Evolutionary conservation across 768 basidiomycete genomes (phyloP), one percentile per base, ranked within the genome.

Genomic region (Hericium rajendrae): DNA sequence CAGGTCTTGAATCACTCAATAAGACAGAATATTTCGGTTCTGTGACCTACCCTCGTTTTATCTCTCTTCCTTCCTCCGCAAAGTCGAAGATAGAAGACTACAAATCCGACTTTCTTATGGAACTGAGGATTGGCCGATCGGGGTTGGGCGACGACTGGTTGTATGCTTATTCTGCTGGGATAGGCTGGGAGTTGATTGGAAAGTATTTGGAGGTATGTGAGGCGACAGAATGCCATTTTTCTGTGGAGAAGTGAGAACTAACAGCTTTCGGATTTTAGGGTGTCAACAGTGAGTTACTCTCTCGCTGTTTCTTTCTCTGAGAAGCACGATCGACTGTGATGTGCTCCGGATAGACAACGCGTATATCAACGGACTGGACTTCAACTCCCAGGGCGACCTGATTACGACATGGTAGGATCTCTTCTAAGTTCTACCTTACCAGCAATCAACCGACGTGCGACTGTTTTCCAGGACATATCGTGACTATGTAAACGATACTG

Each of bases 81-180:
- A 46, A 46, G n/a, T 46, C 43, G 43, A 46, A 46, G 43, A 46
- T 67, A 9, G 66, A 67, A 0, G 24, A 50, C 1, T 18, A 28
- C 12, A 54, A 50, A 2, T 32, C 71, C 11, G 70, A 72, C 39
- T 60, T 72, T 8, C 55, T 74, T 5, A 56, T 74, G 9, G 72
- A 74, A 56, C 52, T 72, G 46, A 65, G 71, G 16, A 70, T 72
- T 6, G 71, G 69, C 3, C 64, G 71, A 16, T 71, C 71, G 10
- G 71, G 73, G 0, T 62, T 72, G 2, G 71, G 72, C 4, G 72
- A 72, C 54, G 72, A 73, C 52, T 73, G 72, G 72, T 38, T 73
- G 20, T 73, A 72, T 62, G 57, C 61, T 28, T 72, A 73, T 49
- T 65, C 60, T 18, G 68, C 71, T 1, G 58, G 61, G 20, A 57